Conservation (phyloP, 768 basidiomycete species). For the Porphyrellus cyaneotinctus region DNA sequence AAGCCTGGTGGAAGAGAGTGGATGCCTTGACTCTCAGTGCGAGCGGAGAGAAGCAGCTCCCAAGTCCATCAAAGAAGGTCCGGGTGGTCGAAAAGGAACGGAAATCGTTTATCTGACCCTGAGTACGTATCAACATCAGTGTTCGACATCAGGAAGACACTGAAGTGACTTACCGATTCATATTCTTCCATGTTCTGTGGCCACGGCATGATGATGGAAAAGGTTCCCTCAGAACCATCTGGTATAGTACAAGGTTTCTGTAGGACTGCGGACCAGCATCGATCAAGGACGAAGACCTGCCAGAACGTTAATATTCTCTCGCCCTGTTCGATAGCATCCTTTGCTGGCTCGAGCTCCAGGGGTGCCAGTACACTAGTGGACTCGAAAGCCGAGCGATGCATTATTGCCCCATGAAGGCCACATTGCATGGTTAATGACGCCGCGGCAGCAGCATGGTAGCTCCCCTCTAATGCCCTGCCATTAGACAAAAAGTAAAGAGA, state of each 20-base stretch:
- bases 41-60: slow-evolving; percentile 55
- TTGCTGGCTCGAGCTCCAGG: slow-evolving; percentile 54
- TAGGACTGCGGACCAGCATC: slow-evolving; percentile 74
- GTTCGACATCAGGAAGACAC: slow-evolving; percentile 2
- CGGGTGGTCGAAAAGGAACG: slow-evolving; percentile 56
- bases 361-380: slow-evolving; percentile 31
- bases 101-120: slow-evolving; percentile 57
- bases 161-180: slow-evolving; percentile 49
- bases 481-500: slow-evolving; percentile 75
- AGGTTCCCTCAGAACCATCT: slow-evolving; percentile 53
- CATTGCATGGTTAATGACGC: slow-evolving; percentile 70
- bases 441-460: slow-evolving; percentile 72
- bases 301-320: slow-evolving; percentile 76
- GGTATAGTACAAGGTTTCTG: slow-evolving; percentile 64
- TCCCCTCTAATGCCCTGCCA: slow-evolving; percentile 73
- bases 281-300: slow-evolving; percentile 79
- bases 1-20: slow-evolving; percentile 67
- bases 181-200: slow-evolving; percentile 72
- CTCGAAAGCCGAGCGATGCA: slow-evolving; percentile 32
- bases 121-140: slow-evolving; percentile 15
- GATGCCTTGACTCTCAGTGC: slow-evolving; percentile 73
- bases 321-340: slow-evolving; percentile 57
- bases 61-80: slow-evolving; percentile 54
- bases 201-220: slow-evolving; percentile 71
- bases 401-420: slow-evolving; percentile 53